Percentiles rank a stretch among this genome's conserved stretches.
phyloP scores from a whole-genome alignment of 805 yeast species.

The Dipodascopsis uninucleata region DNA sequence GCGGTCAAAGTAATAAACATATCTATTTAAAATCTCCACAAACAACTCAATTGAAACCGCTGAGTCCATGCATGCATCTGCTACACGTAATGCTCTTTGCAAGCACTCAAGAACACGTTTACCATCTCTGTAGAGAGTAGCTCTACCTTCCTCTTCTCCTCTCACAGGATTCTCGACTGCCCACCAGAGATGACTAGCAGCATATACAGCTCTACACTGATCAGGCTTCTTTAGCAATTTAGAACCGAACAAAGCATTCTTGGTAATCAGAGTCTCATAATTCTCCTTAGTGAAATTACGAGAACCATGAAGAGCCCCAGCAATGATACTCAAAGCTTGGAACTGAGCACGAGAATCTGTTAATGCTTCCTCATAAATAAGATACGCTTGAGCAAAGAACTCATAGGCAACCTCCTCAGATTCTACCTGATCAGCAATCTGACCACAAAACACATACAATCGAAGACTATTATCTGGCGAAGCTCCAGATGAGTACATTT shows the following conservation, averaged over 20 bases:
- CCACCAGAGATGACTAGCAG: constrained; percentile 94
- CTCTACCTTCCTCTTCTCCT: constrained; percentile 46
- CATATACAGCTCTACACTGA: constrained; percentile 86
- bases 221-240: constrained; percentile 87
- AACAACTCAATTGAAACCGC: constrained; percentile 73
- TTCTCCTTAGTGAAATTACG: constrained; percentile 57
- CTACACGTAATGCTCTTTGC: constrained; percentile 81
- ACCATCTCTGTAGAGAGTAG: constrained; percentile 44
- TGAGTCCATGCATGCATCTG: constrained; percentile 88
- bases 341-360: constrained; percentile 53
- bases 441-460: constrained; percentile 61
- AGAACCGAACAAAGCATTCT: constrained; percentile 82
- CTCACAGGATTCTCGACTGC: constrained; percentile 58
- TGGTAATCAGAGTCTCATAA: constrained; percentile 77
- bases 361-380: constrained; percentile 68
- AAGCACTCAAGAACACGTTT: constrained; percentile 87
- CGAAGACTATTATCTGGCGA: constrained; percentile 40
- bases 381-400: constrained; percentile 80
- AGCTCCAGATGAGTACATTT: constrained; percentile 46
- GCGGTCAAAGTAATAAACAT: constrained; percentile 78
- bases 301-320: constrained; percentile 51
- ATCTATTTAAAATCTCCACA: constrained; percentile 83
- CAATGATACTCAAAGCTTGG: constrained; percentile 49
- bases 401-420: constrained; percentile 77
- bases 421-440: constrained; percentile 72